Evolutionary conservation across 2,329 filamentous ascomycete species (phyloP).

Genomic region (Tetracladium maxilliforme): DNA sequence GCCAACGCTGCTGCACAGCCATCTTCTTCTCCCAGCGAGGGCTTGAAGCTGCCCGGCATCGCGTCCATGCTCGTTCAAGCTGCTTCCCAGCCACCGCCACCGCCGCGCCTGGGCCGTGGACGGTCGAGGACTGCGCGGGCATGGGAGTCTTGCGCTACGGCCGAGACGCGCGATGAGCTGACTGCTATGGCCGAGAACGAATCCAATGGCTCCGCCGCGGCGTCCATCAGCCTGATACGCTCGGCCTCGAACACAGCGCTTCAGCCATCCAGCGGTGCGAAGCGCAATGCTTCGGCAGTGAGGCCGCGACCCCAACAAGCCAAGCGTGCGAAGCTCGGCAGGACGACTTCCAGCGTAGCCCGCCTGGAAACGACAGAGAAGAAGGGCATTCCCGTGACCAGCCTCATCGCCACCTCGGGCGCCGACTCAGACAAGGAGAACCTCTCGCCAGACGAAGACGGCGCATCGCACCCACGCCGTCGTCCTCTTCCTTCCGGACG

Average conservation of each 20-base stretch:
- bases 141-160: conserved; percentile 85
- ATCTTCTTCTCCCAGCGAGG: conserved; percentile 49
- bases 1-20: conserved; percentile 53
- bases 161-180: conserved; percentile 63
- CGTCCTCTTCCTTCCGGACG: conserved; percentile 7
- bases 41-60: conserved; percentile 30
- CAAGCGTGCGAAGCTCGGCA: conserved; percentile 49
- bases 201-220: conserved; percentile 62
- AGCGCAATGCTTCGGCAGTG: conserved; percentile 41
- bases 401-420: conserved; percentile 27
- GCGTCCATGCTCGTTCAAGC: conserved; percentile 5
- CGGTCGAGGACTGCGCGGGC: conserved; percentile 76
- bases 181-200: conserved; percentile 73
- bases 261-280: conserved; percentile 41
- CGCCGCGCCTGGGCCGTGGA: conserved; percentile 45
- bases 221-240: conserved; percentile 67
- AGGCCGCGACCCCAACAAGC: conserved; percentile 15
- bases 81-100: conserved; percentile 21
- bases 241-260: conserved; percentile 45
- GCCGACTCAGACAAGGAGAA: conserved; percentile 94
- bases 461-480: conserved; percentile 20
- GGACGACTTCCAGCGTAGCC: conserved; percentile 46
- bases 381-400: conserved; percentile 23
- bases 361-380: conserved; percentile 34
- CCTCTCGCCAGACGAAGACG: conserved; percentile 46